Evolutionary conservation across 2,329 filamentous ascomycete genomes (phyloP).

Genomic region (Alternaria panax): DNA sequence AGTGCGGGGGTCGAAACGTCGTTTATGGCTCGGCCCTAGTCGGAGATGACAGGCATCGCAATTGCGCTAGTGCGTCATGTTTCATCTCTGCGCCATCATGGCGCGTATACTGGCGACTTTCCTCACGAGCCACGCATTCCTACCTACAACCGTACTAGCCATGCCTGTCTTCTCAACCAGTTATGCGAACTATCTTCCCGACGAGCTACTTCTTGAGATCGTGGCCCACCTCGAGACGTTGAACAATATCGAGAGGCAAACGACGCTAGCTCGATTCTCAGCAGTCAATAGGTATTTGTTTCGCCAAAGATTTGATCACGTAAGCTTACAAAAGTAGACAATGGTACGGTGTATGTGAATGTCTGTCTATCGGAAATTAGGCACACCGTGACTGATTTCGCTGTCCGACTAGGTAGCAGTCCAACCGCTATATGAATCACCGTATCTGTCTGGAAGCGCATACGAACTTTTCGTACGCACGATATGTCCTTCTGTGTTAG

Average conservation of each 20-base stretch:
- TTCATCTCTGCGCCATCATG: neutral
- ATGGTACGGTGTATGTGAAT: constrained; percentile 61
- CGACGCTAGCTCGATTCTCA: constrained; percentile 60
- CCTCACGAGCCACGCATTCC: neutral
- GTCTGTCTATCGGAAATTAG: neutral
- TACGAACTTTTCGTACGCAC: constrained; percentile 63
- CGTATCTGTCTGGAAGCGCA: constrained; percentile 60
- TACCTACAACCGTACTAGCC: neutral
- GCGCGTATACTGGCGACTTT: neutral
- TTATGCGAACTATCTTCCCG: constrained; percentile 56
- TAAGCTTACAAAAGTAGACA: constrained; percentile 46
- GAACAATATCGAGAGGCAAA: constrained; percentile 50
- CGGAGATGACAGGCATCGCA: neutral
- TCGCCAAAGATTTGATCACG: neutral
- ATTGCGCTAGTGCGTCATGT: constrained; percentile 12
- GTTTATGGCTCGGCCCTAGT: neutral
- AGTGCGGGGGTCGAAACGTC: neutral
- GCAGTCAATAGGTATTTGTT: constrained; percentile 45
- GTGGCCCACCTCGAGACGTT: constrained; percentile 52
- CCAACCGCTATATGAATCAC: constrained; percentile 60
- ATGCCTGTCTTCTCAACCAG: constrained; percentile 5
- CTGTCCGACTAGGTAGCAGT: constrained; percentile 45
- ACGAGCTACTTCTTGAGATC: constrained; percentile 62
- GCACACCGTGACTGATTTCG: neutral
- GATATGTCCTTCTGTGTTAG: constrained; percentile 61